A percentile compares a stretch with the other conserved stretches of the same genome.
These are phyloP conservation scores for Clavaria fumosa DNA, from an alignment of 768 basidiomycete species.

Conservation along the genomic window DNA sequence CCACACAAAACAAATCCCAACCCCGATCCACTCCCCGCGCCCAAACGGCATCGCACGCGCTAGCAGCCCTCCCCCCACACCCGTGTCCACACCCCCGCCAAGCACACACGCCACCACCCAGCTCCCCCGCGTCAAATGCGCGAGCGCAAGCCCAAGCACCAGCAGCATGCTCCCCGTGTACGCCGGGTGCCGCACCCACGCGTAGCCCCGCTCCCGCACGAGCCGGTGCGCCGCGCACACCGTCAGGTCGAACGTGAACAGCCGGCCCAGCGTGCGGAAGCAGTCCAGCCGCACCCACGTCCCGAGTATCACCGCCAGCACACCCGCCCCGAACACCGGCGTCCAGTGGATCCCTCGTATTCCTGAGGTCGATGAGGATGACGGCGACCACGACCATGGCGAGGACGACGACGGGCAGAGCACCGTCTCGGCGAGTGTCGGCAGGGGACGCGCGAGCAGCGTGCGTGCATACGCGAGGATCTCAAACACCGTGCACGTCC, in stretches of 20 bases:
- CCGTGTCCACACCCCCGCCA: too few species aligned
- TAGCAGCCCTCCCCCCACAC: too few species aligned
- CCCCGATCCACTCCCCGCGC: too few species aligned
- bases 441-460: constrained; percentile 19
- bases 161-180: constrained; percentile 33
- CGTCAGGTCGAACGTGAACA: constrained; percentile 48
- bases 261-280: constrained; percentile 34
- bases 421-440: constrained; percentile 19
- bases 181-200: constrained; percentile 32
- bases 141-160: constrained; percentile 24
- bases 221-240: constrained; percentile 34
- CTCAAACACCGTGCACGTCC: constrained; percentile 36
- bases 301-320: constrained; percentile 27
- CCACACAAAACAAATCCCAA: too few species aligned
- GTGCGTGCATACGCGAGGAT: constrained; percentile 25
- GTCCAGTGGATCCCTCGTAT: constrained; percentile 21
- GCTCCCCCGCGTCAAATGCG: constrained; percentile 26
- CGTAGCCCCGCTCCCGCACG: constrained; percentile 28
- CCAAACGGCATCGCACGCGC: constrained; percentile 16
- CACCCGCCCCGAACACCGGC: constrained; percentile 30
- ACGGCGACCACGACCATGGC: too few species aligned
- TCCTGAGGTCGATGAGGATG: too few species aligned
- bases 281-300: constrained; percentile 36
- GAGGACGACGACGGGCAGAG: too few species aligned
- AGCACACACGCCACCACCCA: constrained; percentile 23